Evolutionary conservation across 129 eudicot genomes (phyloP).

Genomic region (Chrysanthemum makinoi): DNA sequence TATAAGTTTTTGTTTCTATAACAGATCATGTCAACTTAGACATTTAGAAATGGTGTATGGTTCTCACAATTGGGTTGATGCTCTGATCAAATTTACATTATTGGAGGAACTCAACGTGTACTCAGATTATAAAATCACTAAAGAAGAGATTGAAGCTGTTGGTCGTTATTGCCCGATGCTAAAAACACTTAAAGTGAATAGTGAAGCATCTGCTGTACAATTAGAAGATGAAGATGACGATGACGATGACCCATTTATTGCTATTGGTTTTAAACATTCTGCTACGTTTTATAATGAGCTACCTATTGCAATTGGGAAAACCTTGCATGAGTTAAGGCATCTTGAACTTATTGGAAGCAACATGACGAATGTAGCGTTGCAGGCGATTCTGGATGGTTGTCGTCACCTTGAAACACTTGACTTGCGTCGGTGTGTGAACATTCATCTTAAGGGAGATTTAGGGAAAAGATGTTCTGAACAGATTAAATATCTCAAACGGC

Average conservation of each 20-base stretch:
- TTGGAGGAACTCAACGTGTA: not conserved
- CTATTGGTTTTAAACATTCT: not conserved
- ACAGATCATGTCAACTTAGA: slow-evolving; percentile 1
- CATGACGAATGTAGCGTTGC: not conserved
- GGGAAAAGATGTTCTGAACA: not conserved
- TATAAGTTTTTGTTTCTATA: not conserved
- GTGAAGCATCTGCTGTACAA: too few species aligned
- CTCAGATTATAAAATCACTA: not conserved
- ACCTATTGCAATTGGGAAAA: not conserved
- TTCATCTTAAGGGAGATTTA: not conserved
- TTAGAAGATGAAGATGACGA: too few species aligned
- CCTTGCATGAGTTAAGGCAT: not conserved
- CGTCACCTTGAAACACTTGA: not conserved
- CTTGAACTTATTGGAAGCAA: not conserved
- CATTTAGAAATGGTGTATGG: not conserved
- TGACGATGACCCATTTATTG: too few species aligned
- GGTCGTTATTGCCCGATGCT: slow-evolving; percentile 1
- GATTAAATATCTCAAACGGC: not conserved
- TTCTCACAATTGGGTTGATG: not conserved
- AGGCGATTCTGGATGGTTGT: not conserved
- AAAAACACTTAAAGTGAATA: not conserved
- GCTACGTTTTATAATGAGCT: not conserved
- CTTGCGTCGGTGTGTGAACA: not conserved
- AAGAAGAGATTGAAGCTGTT: not conserved
- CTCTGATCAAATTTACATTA: not conserved